A percentile compares a stretch with the other conserved stretches of the same genome.
These are phyloP conservation scores for Arthrobotrys pseudoclavata DNA, from an alignment of 2,329 filamentous ascomycete genomes.

Conservation along the genomic window DNA sequence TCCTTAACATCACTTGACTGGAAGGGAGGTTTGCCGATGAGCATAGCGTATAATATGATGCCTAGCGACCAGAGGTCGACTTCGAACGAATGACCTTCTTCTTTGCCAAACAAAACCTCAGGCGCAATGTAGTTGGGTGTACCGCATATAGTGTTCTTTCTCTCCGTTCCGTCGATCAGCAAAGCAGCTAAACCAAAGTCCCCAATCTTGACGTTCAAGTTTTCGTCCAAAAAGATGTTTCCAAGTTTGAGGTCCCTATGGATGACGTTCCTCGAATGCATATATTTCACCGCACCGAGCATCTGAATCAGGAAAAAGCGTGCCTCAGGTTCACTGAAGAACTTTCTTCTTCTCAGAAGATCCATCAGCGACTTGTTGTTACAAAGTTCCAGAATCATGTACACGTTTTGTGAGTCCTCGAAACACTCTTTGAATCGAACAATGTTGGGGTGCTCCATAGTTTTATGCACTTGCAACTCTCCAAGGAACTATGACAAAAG, in stretches of 20 bases:
- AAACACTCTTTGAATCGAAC: conserved; percentile 96
- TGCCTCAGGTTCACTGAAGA: conserved; percentile 92
- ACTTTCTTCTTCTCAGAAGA: conserved; percentile 80
- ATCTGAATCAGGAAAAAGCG: conserved; percentile 94
- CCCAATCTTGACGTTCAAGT: conserved; percentile 98
- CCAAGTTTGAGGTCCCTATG: conserved; percentile 98
- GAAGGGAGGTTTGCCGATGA: conserved; percentile 95
- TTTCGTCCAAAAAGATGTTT: conserved; percentile 91
- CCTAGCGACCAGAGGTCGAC: conserved; percentile 99
- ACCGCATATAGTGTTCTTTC: conserved; percentile 93
- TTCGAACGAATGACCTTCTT: conserved; percentile 85
- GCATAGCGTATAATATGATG: conserved; percentile 92
- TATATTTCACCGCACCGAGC: conserved; percentile 96
- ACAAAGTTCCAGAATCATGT: conserved; percentile 93
- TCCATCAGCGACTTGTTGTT: conserved; percentile 97
- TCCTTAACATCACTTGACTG: conserved; percentile 91
- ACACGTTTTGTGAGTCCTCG: conserved; percentile 88
- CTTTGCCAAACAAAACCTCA: conserved; percentile 88
- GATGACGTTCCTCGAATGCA: conserved; percentile 95
- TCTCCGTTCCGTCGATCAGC: conserved; percentile 89
- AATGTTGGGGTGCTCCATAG: conserved; percentile 95
- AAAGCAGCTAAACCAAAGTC: conserved; percentile 96
- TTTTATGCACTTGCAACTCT: conserved; percentile 97
- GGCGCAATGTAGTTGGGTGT: conserved; percentile 99
- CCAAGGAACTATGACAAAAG: conserved; percentile 73